A percentile compares a stretch with the other conserved stretches of the same genome.
phyloP scores from a whole-genome alignment of 805 yeast genomes.

The Candida insectorum region DNA sequence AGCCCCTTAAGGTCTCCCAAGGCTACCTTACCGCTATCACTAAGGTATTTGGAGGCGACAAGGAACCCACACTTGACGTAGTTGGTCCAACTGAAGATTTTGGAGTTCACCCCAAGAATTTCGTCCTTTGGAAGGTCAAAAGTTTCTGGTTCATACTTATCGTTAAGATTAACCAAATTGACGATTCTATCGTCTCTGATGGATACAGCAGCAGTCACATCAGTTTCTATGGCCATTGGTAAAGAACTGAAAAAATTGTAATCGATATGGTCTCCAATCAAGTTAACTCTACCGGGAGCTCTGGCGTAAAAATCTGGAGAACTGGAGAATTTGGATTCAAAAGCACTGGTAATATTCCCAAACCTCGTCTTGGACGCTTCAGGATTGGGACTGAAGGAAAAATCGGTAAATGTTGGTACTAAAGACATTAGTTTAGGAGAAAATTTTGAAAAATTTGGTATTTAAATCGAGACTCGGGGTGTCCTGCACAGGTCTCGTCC shows the following conservation, averaged over 20 bases:
- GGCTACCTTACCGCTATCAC: conserved; percentile 25
- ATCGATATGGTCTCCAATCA: conserved; percentile 75
- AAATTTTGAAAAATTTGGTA: conserved; percentile 10
- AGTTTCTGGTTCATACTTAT: conserved; percentile 29
- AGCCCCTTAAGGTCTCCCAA: conserved; percentile 41
- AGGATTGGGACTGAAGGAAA: conserved; percentile 33
- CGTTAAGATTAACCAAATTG: conserved; percentile 28
- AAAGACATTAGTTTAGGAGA: conserved; percentile 6
- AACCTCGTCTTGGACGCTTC: conserved; percentile 25
- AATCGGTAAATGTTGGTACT: conserved; percentile 33
- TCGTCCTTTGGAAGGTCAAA: conserved; percentile 43
- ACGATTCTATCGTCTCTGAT: conserved; percentile 12
- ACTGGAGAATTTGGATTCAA: conserved; percentile 18
- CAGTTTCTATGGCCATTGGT: conserved; percentile 70
- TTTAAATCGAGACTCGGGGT: neutral
- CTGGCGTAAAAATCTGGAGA: conserved; percentile 50
- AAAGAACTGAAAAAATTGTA: conserved; percentile 63
- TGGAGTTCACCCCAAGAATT: conserved; percentile 45
- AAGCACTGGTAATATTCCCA: conserved; percentile 18
- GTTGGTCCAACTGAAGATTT: conserved; percentile 58
- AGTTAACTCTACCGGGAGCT: conserved; percentile 74
- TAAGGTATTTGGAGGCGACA: conserved; percentile 52
- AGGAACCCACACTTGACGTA: conserved; percentile 64
- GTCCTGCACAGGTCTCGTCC: too few species aligned
- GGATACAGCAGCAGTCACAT: conserved; percentile 53